phyloP scores from a whole-genome alignment of 768 basidiomycete genomes.

The Pisolithus marmoratus region DNA sequence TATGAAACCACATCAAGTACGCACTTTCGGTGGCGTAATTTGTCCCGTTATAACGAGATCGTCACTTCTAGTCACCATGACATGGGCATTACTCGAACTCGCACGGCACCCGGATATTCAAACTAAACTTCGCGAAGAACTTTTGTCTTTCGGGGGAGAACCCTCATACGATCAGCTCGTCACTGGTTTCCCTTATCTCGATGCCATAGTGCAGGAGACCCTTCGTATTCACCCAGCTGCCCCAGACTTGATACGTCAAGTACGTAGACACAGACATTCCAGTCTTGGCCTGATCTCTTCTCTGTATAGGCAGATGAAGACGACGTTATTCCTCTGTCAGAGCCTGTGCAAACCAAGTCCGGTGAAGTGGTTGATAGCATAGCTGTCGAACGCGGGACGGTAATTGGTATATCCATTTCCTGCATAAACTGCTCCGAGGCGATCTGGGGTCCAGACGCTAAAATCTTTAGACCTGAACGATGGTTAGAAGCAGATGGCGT shows the following conservation, averaged over 20 bases:
- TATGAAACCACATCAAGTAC: slow-evolving; percentile 18
- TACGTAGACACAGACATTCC: slow-evolving; percentile 4
- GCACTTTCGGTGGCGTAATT: not conserved
- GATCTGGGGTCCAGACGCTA: slow-evolving; percentile 54
- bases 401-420: slow-evolving; percentile 35
- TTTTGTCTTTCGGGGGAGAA: slow-evolving; percentile 38
- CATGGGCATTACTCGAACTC: slow-evolving; percentile 54
- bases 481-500: slow-evolving; percentile 16
- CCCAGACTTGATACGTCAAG: slow-evolving; percentile 8
- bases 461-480: slow-evolving; percentile 17
- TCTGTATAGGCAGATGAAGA: slow-evolving; percentile 40
- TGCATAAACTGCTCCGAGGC: slow-evolving; percentile 44
- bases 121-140: slow-evolving; percentile 43
- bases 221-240: slow-evolving; percentile 40
- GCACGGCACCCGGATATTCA: slow-evolving; percentile 41
- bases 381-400: slow-evolving; percentile 43
- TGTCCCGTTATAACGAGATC: not conserved
- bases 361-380: slow-evolving; percentile 39
- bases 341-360: slow-evolving; percentile 37
- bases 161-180: slow-evolving; percentile 51
- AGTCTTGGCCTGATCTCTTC: not conserved
- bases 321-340: slow-evolving; percentile 51
- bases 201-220: slow-evolving; percentile 42
- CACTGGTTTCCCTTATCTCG: slow-evolving; percentile 47
- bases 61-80: slow-evolving; percentile 9